Evolutionary conservation across 495 filamentous ascomycete genomes (phyloP), one percentile per base, ranked within the genome.

Genomic region (Pseudoneurospora amorphoporcata): DNA sequence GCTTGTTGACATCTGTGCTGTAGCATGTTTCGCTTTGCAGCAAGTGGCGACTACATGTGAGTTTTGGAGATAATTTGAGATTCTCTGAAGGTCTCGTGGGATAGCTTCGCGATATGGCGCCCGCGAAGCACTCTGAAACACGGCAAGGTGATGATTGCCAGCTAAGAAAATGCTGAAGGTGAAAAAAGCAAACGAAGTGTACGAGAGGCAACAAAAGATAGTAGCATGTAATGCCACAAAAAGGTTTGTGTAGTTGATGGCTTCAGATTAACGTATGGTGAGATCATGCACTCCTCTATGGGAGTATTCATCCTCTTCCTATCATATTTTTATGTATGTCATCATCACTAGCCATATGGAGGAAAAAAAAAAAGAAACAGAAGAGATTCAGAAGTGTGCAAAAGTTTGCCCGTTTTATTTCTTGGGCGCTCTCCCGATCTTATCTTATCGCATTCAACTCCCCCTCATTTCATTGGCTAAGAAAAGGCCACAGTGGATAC

Each of bases 301-400:
- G 80, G 82, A 82, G 79, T 80, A 84, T 41, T 86, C 85, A 84
- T 80, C 79, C 85, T 88, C 86, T 88, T 88, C 86, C 86, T 88
- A 88, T 88, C 84, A 85, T 86, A 74, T 75, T 75, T 81, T 78
- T 79, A 82, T 81, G 76, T 81, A 70, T 78, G 75, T 78, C 81
- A 86, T 88, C 86, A 87, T 88, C 86, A 88, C 79, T 53, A 86
- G 86, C 86, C 82, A 79, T 80, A 69, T 42, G 40, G 73, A 23
- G 23, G 23, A 23, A 71, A 73, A 73, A 71, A 73, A 73, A 77
- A 61, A 74, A 69, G 69, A 73, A 75, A 68, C 71, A 71, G 72
- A 68, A 68, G 72, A 74, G 72, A 37, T n/a, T 6, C 39, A 71
- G 35, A 38, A 8, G 16, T 41, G 5, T 41, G 17, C 45, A 69